phyloP scores from a whole-genome alignment of 257 asterid species.

The Fraxinus excelsior region DNA sequence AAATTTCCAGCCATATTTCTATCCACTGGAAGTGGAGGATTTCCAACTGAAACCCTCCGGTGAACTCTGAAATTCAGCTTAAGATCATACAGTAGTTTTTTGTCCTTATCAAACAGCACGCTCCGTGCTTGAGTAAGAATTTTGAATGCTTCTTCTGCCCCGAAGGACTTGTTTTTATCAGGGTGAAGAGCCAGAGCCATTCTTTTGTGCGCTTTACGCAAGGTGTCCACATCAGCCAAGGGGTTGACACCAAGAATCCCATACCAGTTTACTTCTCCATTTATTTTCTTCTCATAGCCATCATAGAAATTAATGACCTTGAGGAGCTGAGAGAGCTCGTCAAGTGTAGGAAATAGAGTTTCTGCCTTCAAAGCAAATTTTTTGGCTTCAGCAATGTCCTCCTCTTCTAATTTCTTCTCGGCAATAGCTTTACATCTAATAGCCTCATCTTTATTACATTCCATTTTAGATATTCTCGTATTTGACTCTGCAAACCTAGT shows the following conservation, averaged over 20 bases:
- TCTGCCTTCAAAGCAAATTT: constrained; percentile 60
- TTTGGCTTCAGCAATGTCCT: constrained; percentile 62
- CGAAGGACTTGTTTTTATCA: constrained; percentile 62
- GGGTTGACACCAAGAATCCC: constrained; percentile 57
- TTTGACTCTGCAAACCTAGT: constrained; percentile 19
- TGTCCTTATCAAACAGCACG: constrained; percentile 49
- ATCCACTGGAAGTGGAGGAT: constrained; percentile 21
- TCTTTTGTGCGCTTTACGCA: constrained; percentile 47
- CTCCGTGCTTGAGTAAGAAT: constrained; percentile 63
- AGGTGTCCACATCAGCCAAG: constrained; percentile 35
- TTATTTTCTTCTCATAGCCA: constrained; percentile 45
- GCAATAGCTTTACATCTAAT: constrained; percentile 36
- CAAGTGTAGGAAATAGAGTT: constrained; percentile 56
- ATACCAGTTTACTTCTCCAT: constrained; percentile 59
- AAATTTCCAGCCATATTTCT: constrained; percentile 8
- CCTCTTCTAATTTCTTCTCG: constrained; percentile 47
- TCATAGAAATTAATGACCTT: constrained; percentile 43
- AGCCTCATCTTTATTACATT: constrained; percentile 66
- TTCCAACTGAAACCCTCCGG: constrained; percentile 16
- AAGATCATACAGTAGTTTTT: constrained; percentile 44
- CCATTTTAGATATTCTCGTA: constrained; percentile 41
- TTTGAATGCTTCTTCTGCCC: constrained; percentile 74
- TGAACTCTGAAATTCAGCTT: constrained; percentile 27
- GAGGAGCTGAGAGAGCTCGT: constrained; percentile 60
- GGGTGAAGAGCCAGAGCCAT: constrained; percentile 68